Base-by-base conservation (phyloP, 768 basidiomycete genomes). In the Guyanaporus albipodus region DNA sequence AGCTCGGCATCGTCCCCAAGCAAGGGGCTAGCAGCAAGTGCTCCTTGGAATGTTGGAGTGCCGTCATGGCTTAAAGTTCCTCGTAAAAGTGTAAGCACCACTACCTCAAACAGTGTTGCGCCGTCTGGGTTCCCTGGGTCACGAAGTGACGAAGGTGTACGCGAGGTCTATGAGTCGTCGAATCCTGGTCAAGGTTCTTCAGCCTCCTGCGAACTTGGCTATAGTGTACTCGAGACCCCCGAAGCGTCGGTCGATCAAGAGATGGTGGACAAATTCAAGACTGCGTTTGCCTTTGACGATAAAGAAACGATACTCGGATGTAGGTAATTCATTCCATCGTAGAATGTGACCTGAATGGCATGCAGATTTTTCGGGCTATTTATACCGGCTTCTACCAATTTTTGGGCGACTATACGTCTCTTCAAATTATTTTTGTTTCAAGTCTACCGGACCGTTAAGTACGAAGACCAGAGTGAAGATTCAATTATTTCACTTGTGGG, bases 401-500 rank as follows among this genome's bases (percentile, higher is more conserved):
- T 87, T 76, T 49, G 95, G 95, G 7, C 78, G 85, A 42, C 76
- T 97, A 23, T 97, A 87, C 61, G 78, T 98, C 50, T 95, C 95
- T n/a, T 83, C 80, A 10, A 91, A 89, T 65, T 86, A 81, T 64
- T 87, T 98, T 66, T 96, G 92, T 69, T 99, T 98, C 79, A 89
- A 91, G 61, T 92, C 94, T 5, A 87, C 80, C 34, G 82, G 91
- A 5, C 79, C 87, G 24, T 63, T 95, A 39, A 79, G 87, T 43
- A 73, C 78, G 35, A 87, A 85, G 62, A 97, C 92, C 11, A 80
- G 82, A 72, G 95, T 91, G n/a, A 57, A 55, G 83, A 63, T 43
- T 24, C 24, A n/a, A 49, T n/a, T 22, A 24, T 24, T 39, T 33
- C 12, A n/a, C 36, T 28, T 10, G 32, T 44, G 31, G 34, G 48